Conservation (phyloP, 1,284 basidiomycete species). For the Coriolopsis trogii region DNA sequence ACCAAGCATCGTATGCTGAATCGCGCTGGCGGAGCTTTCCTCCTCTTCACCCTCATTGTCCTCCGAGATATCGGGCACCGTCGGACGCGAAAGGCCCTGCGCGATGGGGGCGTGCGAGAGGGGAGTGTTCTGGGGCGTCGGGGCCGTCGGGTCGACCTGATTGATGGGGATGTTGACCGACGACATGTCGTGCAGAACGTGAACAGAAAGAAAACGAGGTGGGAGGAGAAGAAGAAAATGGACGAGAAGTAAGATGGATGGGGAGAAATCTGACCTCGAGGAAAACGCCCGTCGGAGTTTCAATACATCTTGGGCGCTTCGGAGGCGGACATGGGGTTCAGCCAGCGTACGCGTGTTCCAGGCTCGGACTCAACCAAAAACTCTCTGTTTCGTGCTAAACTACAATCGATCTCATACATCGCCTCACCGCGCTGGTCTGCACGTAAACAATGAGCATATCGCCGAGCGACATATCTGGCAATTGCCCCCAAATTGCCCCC, state of each 20-base stretch:
- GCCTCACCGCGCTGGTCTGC: no score
- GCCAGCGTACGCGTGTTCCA: no score
- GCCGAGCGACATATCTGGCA: no score
- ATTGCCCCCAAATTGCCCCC: no score
- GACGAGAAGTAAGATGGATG: neutral
- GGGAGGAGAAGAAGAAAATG: constrained; percentile 5
- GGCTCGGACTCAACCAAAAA: no score
- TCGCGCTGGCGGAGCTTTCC: constrained; percentile 38
- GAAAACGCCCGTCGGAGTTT: constrained; percentile 26
- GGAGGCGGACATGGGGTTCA: no score
- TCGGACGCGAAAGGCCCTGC: constrained; percentile 65
- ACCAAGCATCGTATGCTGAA: constrained; percentile 56
- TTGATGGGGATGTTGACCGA: constrained; percentile 52
- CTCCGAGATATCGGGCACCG: constrained; percentile 71
- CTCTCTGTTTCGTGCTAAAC: no score
- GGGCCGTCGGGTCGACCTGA: constrained; percentile 56
- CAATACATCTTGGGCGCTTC: constrained; percentile 18
- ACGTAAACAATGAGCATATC: no score
- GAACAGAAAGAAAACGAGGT: neutral
- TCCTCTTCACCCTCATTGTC: constrained; percentile 62
- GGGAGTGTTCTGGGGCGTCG: constrained; percentile 84
- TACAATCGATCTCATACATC: no score
- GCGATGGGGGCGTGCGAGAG: constrained; percentile 71
- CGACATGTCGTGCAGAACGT: constrained; percentile 38
- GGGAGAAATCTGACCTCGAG: constrained; percentile 11